A percentile compares a stretch with the other conserved stretches of the same genome.
These are phyloP conservation scores for Diaporthe destruens DNA, from an alignment of 2,329 filamentous ascomycete genomes.

Conservation along the genomic window DNA sequence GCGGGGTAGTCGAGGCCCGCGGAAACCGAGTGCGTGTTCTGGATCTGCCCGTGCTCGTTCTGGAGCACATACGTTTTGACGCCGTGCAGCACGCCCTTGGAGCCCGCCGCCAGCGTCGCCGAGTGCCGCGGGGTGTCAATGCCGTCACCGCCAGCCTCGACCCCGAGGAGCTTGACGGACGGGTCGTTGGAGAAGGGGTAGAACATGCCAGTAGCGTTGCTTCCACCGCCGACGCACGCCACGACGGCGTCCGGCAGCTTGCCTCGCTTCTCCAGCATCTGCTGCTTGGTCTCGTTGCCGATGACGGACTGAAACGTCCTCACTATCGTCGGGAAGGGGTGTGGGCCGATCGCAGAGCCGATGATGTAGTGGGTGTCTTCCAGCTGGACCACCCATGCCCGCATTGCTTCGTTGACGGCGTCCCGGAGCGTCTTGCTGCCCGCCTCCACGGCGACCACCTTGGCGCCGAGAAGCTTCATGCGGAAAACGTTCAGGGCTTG, in stretches of 20 bases:
- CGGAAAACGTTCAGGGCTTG: slow-evolving; percentile 99
- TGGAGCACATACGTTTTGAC: slow-evolving; percentile 97
- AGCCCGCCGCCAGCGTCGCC: slow-evolving; percentile 87
- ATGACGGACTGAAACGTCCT: slow-evolving; percentile 98
- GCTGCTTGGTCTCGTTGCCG: slow-evolving; percentile 91
- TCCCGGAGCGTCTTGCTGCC: slow-evolving; percentile 86
- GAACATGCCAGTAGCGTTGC: slow-evolving; percentile 98
- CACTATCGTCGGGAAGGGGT: slow-evolving; percentile 98
- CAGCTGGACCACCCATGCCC: slow-evolving; percentile 93
- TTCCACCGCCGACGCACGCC: slow-evolving; percentile 94
- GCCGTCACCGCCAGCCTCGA: slow-evolving; percentile 95
- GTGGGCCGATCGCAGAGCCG: slow-evolving; percentile 95
- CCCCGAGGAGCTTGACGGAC: slow-evolving; percentile 88
- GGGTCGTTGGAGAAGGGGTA: slow-evolving; percentile 91
- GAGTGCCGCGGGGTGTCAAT: slow-evolving; percentile 87
- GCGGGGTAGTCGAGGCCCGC: slow-evolving; percentile 97
- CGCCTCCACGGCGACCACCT: slow-evolving; percentile 92
- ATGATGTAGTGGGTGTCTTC: slow-evolving; percentile 98
- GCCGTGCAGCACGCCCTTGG: slow-evolving; percentile 94
- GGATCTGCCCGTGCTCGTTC: slow-evolving; percentile 91
- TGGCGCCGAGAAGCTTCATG: slow-evolving; percentile 94
- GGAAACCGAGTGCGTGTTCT: slow-evolving; percentile 95
- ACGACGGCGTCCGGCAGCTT: slow-evolving; percentile 96
- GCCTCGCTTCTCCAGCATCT: slow-evolving; percentile 86
- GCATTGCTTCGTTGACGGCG: slow-evolving; percentile 94